Conservation (phyloP, 169 alveolate genomes). For the Cryptosporidium muris region DNA sequence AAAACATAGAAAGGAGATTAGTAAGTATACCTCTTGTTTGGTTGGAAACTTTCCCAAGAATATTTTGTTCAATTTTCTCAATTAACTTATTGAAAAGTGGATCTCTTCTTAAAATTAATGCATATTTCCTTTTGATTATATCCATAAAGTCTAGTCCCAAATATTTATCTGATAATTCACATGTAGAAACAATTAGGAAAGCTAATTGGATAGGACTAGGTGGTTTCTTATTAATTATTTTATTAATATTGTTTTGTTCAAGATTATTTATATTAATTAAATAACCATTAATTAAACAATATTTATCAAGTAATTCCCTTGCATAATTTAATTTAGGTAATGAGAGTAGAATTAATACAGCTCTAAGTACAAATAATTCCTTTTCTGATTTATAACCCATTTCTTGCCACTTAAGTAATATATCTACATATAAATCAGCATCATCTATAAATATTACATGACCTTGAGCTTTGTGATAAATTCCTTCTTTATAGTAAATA, state of each 20-base stretch:
- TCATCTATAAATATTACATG: slow-evolving; percentile 47
- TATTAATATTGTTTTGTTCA: not conserved
- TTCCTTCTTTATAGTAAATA: slow-evolving; percentile 15
- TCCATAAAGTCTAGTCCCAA: slow-evolving; percentile 33
- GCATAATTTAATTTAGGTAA: slow-evolving; percentile 30
- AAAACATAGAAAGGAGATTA: slow-evolving; percentile 27
- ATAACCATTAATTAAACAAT: not conserved
- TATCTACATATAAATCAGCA: slow-evolving; percentile 30
- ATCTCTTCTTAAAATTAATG: slow-evolving; percentile 31
- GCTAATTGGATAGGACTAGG: slow-evolving; percentile 45
- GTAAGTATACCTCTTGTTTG: slow-evolving; percentile 11
- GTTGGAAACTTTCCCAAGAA: slow-evolving; percentile 9
- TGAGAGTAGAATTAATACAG: slow-evolving; percentile 35
- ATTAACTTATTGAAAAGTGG: slow-evolving; percentile 5
- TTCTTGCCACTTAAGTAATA: slow-evolving; percentile 39
- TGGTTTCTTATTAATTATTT: not conserved
- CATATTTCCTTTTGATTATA: slow-evolving; percentile 26
- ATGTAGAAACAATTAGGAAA: slow-evolving; percentile 23
- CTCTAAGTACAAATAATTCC: slow-evolving; percentile 62
- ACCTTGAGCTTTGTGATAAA: slow-evolving; percentile 43
- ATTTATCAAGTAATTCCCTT: slow-evolving; percentile 26
- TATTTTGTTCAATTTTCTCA: slow-evolving; percentile 37
- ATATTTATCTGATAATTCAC: slow-evolving; percentile 39
- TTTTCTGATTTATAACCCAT: slow-evolving; percentile 55
- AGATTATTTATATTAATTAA: not conserved